Base-by-base conservation (phyloP, 2,329 filamentous ascomycete genomes). In the Thermoascus crustaceus region DNA sequence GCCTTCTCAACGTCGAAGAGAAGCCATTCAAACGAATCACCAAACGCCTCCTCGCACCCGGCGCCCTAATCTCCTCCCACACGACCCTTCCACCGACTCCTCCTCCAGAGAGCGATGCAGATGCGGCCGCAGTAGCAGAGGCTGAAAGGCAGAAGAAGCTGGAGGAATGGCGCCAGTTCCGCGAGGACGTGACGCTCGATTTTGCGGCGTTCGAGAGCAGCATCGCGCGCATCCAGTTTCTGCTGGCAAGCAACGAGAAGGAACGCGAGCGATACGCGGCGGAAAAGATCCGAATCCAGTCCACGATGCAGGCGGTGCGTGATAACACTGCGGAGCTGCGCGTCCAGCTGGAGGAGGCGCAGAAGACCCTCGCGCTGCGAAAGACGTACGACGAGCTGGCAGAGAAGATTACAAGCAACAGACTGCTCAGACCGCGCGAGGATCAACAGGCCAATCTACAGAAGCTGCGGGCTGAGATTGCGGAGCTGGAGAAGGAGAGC, bases 11-110 rank as follows among this genome's bases (percentile, higher is more conserved):
- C 44, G 82, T 95, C 42, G 89, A 96, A 68, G 85, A 94, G 55
- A 87, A 87, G 39, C 86, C 87, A 1, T 95, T 94, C 68, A 85
- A 85, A 59, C 82, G 88, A 41, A 78, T 95, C 40, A 85, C 84
- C 14, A 87, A 87, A 63, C 81, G 84, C 20, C 75, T 96, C 6
- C 71, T 85, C 4, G 72, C 75, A 14, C 75, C 82, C 10, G 76
- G 78, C 35, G 76, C 80, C 13, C 71, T 85, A 19, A 69, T 82
- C 11, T 66, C 71, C 40, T 64, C 61, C 35, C 68, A 69, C 30
- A 70, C 68, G 27, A 71, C 75, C 22, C 69, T 73, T 22, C 68
- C 76, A 4, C 72, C 74, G 11, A 82, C 81, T 2, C 81, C 82
- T 31, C 80, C 81, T 2, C 79, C 80, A 4, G 80, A 85, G 5